phyloP scores from a whole-genome alignment of 75 land plant genomes.

The Picea sitchensis region DNA sequence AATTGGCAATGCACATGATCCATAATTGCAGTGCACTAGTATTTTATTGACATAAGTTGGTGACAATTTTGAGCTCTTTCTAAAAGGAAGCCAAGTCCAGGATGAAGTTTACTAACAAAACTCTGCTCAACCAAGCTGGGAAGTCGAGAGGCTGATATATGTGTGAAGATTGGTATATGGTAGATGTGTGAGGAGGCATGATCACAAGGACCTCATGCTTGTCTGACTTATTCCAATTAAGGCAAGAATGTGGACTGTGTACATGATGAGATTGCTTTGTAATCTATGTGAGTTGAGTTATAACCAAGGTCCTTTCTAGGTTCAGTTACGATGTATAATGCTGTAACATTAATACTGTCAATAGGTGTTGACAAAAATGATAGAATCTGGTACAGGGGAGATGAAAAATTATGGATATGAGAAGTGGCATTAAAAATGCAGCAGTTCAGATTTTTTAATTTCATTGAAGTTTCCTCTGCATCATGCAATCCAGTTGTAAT shows the following conservation, averaged over 20 bases:
- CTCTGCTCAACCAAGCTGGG: neutral
- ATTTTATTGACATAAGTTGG: neutral
- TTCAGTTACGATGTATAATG: neutral
- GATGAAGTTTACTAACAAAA: neutral
- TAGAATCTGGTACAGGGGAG: neutral
- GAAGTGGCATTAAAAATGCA: neutral
- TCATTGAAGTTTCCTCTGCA: neutral
- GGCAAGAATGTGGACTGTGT: neutral
- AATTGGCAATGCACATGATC: neutral
- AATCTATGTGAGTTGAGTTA: neutral
- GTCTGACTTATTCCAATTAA: neutral
- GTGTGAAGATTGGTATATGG: neutral
- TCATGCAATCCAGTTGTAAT: neutral
- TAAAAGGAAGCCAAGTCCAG: neutral
- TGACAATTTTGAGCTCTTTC: neutral
- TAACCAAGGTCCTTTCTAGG: neutral
- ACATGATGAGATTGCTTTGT: neutral
- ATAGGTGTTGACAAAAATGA: constrained; percentile 10
- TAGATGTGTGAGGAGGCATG: neutral
- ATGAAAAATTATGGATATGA: neutral
- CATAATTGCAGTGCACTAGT: neutral
- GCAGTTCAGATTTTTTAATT: neutral
- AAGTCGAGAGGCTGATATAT: neutral
- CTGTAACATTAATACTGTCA: constrained; percentile 9
- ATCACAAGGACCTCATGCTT: neutral